A percentile compares a stretch with the other conserved stretches of the same genome.
These are phyloP conservation scores for Penicillium corylophilum DNA, from an alignment of 2,329 filamentous ascomycete species.

Conservation along the genomic window DNA sequence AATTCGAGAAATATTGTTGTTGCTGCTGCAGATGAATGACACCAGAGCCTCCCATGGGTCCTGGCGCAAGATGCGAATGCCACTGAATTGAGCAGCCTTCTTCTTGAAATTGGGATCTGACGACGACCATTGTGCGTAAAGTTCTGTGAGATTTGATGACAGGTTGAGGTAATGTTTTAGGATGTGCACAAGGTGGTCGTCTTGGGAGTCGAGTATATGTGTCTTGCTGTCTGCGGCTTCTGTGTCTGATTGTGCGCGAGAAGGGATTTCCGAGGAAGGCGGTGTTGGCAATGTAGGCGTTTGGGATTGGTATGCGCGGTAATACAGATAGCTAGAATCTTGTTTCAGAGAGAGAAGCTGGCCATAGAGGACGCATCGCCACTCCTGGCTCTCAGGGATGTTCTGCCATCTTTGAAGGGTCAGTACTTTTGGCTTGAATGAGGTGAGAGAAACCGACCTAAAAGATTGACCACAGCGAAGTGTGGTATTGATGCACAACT, in stretches of 20 bases:
- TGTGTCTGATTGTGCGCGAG: constrained; percentile 20
- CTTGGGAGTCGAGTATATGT: constrained; percentile 27
- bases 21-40: constrained; percentile 96
- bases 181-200: constrained; percentile 71
- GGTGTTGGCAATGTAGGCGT: constrained; percentile 22
- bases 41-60: constrained; percentile 94
- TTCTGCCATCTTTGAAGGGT: constrained; percentile 71
- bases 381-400: constrained; percentile 69
- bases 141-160: constrained; percentile 66
- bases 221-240: constrained; percentile 23
- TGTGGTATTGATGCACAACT: constrained; percentile 92
- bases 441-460: constrained; percentile 44
- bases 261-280: constrained; percentile 39
- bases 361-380: constrained; percentile 85
- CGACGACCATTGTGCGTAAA: constrained; percentile 86
- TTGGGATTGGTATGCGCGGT: constrained; percentile 61
- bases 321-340: constrained; percentile 75
- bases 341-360: constrained; percentile 83
- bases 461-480: constrained; percentile 95
- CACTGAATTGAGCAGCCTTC: constrained; percentile 81
- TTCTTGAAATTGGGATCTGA: constrained; percentile 85
- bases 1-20: constrained; percentile 95
- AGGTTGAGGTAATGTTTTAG: constrained; percentile 86
- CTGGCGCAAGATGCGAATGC: constrained; percentile 88
- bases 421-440: neutral